Base-by-base conservation (phyloP, 495 filamentous ascomycete genomes). In the Neurospora terricola region DNA sequence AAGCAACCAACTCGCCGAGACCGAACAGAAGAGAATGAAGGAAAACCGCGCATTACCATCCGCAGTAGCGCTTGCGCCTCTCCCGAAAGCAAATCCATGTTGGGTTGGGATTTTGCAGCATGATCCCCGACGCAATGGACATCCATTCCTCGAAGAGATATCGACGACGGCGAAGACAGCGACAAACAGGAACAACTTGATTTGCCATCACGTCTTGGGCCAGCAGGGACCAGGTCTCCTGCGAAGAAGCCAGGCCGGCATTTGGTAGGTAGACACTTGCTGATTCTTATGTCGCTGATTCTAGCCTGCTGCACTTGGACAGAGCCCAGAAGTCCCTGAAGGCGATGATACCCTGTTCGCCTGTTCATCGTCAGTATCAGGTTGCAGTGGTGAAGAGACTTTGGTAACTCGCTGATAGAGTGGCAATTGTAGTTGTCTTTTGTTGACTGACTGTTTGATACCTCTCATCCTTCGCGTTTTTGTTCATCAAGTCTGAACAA, bases 31-130 rank as follows among this genome's bases (percentile, higher is more conserved):
- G 11, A 48, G 39, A n/a, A 59, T n/a, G 30, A 37, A 68, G 45
- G 30, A 68, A 38, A 48, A 59, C 62, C 71, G 48, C 71, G 45
- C 71, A 72, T 72, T 34, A 66, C 27, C 54, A 66, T 66, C 18
- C 39, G 10, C 21, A 34, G 38, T 27, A 68, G 71, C 38, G 71
- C 71, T 69, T 69, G 48, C 36, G 36, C 34, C 48, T 72, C 71
- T 72, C 71, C 36, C 36, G 71, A 23, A 16, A 66, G 54, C 23
- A 66, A 36, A 66, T 66, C 54, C 54, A 66, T 30, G 54, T 66
- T 66, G 23, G 27, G 27, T 34, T 34, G 54, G 54, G 27, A 30
- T 66, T 30, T 66, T 14, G 54, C 27, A 66, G 54, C 54, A 66
- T 66, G 27, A 36, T 36, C 54, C 54, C 54, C 54, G 54, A 36